Conservation (phyloP, 768 basidiomycete species). For the Postia placenta region DNA sequence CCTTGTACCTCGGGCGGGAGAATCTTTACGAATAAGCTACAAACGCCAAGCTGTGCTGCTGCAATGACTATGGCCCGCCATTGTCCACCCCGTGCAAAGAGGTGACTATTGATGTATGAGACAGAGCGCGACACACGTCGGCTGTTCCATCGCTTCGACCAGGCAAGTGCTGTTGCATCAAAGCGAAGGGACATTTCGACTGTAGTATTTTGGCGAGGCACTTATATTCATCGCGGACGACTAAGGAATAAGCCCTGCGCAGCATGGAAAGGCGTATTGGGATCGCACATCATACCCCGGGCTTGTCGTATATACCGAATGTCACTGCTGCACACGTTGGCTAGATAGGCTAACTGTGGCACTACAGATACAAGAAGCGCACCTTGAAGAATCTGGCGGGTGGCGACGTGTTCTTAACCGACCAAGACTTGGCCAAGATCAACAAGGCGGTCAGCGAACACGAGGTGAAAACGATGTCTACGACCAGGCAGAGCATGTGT, state of each 20-base stretch:
- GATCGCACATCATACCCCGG: conserved; percentile 35
- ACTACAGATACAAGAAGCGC: conserved; percentile 10
- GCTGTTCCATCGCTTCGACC: too few species aligned
- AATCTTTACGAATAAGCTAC: too few species aligned
- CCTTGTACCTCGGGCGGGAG: conserved; percentile 48
- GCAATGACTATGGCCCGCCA: too few species aligned
- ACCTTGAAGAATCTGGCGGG: conserved; percentile 35
- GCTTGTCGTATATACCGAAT: conserved; percentile 33
- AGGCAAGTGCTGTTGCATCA: too few species aligned
- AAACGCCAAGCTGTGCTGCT: too few species aligned
- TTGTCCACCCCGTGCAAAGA: too few species aligned
- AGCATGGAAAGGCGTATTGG: conserved; percentile 33
- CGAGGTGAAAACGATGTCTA: conserved; percentile 27
- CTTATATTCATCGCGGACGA: conserved; percentile 33
- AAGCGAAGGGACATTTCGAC: conserved; percentile 32
- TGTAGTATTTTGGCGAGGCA: conserved; percentile 36
- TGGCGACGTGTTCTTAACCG: conserved; percentile 29
- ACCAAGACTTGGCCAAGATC: conserved; percentile 7
- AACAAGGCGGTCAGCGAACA: conserved; percentile 26
- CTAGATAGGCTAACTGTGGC: not conserved
- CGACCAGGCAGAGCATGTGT: conserved; percentile 20
- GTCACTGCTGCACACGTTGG: not conserved
- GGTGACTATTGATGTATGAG: too few species aligned
- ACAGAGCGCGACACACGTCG: too few species aligned
- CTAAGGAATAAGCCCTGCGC: conserved; percentile 33